phyloP scores from a whole-genome alignment of 352 stramenopile genomes.

The Phytopythium sindhum region DNA sequence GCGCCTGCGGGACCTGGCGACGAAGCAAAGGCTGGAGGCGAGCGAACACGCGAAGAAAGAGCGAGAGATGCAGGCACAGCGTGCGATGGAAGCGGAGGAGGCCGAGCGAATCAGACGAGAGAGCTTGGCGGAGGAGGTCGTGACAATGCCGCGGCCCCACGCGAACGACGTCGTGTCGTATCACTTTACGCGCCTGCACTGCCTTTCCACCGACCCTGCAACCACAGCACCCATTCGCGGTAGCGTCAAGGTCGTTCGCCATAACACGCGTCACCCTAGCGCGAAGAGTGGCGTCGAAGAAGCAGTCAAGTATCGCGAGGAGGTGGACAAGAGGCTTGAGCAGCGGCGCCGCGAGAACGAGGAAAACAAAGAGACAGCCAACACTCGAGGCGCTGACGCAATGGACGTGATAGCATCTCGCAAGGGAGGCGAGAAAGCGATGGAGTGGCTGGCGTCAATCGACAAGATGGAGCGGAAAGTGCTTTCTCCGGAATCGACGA shows the following conservation, averaged over 20 bases:
- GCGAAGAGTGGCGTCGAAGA: slow-evolving; percentile 32
- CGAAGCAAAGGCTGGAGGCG: slow-evolving; percentile 39
- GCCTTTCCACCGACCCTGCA: slow-evolving; percentile 9
- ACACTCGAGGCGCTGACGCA: slow-evolving; percentile 33
- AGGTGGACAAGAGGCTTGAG: slow-evolving; percentile 41
- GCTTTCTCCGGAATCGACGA: neutral
- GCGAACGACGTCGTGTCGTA: slow-evolving; percentile 48
- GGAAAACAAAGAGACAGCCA: slow-evolving; percentile 30
- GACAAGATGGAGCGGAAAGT: slow-evolving; percentile 37
- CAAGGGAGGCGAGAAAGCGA: slow-evolving; percentile 32
- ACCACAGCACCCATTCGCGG: neutral
- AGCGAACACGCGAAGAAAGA: slow-evolving; percentile 33
- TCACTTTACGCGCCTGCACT: slow-evolving; percentile 52
- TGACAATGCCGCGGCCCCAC: slow-evolving; percentile 31
- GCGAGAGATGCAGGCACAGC: slow-evolving; percentile 26
- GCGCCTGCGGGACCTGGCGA: slow-evolving; percentile 35
- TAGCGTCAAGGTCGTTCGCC: slow-evolving; percentile 47
- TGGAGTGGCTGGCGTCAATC: slow-evolving; percentile 55
- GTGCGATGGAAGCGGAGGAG: slow-evolving; percentile 25
- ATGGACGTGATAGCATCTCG: slow-evolving; percentile 26
- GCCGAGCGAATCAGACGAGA: slow-evolving; percentile 18
- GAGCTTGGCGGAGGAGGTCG: slow-evolving; percentile 34
- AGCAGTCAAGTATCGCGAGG: slow-evolving; percentile 32
- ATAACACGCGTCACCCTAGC: slow-evolving; percentile 41
- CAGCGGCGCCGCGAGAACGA: slow-evolving; percentile 26